Base-by-base conservation (phyloP, 345 rosid species). In the Dovyalis caffra region DNA sequence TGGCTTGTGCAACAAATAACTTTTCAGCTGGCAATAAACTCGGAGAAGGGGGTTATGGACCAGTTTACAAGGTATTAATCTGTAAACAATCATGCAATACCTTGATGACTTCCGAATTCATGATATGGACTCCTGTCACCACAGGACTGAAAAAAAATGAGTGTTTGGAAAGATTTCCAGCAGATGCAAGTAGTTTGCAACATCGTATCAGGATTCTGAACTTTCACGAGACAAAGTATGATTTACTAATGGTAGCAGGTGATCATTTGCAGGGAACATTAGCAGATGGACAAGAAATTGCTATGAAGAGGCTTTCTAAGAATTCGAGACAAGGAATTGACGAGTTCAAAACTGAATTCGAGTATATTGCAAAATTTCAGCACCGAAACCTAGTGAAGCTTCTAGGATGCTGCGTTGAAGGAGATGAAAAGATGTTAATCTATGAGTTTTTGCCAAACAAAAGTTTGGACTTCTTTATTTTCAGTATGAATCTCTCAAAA, bases 31-130 rank as follows among this genome's bases (percentile, higher is more conserved):
- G 9, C 21, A 73, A 73, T 21, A 63, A 28, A n/a, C 37, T 73
- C 2, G 76, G 76, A 26, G n/a, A 73, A 14, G 76, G 76, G n/a
- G 76, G 76, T 1, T 73, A 28, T 49, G 76, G 76, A 43, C 58
- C 58, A 62, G 75, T 72, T 20, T 72, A 72, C 1, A 72, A 72
- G 75, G 75, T 72, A 40, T 35, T 31, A 25, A 2, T 26, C 35
- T 62, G 16, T 5, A 6, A 26, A 2, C 3, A 26, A 21, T 12
- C 29, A 23, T 1, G 26, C 61, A 3, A n/a, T n/a, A n/a, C 26
- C 12, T 28, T 9, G 2, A 26, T 38, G 15, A 32, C 31, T 61
- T 12, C 15, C 6, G 2, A 61, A 53, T n/a, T n/a, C 26, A n/a
- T 11, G 64, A 0, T 26, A 8, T 6, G 7, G 12, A 60, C 26